Evolutionary conservation across 305 asterid species (phyloP).

Genomic region (Solanum hybrid): DNA sequence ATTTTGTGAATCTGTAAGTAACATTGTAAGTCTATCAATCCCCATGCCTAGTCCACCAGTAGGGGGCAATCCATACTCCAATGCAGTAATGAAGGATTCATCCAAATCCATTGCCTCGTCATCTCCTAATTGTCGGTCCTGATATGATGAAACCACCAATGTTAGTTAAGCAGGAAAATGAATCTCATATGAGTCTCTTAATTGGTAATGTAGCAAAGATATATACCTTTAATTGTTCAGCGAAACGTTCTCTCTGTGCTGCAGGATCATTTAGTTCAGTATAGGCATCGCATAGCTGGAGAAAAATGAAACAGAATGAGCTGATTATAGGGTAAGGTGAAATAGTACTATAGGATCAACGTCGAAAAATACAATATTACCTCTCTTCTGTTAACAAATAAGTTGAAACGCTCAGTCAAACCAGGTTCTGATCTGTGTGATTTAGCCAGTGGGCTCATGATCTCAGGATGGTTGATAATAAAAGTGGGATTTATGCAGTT

Average conservation of each 20-base stretch:
- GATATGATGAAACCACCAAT: background rate
- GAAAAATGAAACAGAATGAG: background rate
- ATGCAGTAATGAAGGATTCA: slow-evolving; percentile 74
- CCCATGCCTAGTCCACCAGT: slow-evolving; percentile 96
- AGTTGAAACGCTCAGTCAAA: slow-evolving; percentile 76
- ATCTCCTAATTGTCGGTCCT: slow-evolving; percentile 92
- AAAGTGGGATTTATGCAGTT: slow-evolving; percentile 65
- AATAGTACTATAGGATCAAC: background rate
- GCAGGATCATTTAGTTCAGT: slow-evolving; percentile 89
- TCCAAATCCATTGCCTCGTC: slow-evolving; percentile 93
- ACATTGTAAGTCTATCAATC: slow-evolving; percentile 70
- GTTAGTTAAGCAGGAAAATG: background rate
- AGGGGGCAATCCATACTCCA: slow-evolving; percentile 89
- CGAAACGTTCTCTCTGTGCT: slow-evolving; percentile 76
- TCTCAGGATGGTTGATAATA: slow-evolving; percentile 85
- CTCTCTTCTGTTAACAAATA: slow-evolving; percentile 75
- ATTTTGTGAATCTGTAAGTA: slow-evolving; percentile 87
- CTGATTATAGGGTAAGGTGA: background rate
- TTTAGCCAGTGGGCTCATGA: slow-evolving; percentile 91
- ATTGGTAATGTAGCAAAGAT: background rate
- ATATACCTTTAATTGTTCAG: slow-evolving; percentile 80
- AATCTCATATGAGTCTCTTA: background rate
- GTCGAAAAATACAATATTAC: slow-evolving; percentile 18
- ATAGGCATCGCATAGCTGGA: slow-evolving; percentile 80
- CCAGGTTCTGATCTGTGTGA: slow-evolving; percentile 78